Evolutionary conservation across 441 rosid species (phyloP), one percentile per base, ranked within the genome.

Genomic region (Gossypium lobatum): DNA sequence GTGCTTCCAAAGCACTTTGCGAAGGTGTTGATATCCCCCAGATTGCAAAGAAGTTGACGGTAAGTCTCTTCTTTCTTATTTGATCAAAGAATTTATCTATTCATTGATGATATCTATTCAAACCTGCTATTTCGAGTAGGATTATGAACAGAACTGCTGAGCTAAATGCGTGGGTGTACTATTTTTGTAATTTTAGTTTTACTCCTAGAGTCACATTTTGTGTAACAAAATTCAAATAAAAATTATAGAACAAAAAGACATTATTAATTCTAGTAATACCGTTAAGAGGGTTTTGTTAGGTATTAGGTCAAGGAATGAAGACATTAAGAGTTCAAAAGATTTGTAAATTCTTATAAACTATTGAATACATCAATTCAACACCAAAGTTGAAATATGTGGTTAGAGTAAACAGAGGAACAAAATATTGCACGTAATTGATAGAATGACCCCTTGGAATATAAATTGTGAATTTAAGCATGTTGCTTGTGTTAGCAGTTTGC

Each of bases 1-100:
- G 79, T 81, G 79, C 83, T n/a, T 82, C 83, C 28, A 79, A 76
- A 68, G 80, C 86, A 80, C 83, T 88, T 74, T 83, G 85, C 26
- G 83, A 84, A 60, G 88, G 90, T 71, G 85, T 86, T 75, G 67
- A 73, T 70, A 52, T 77, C 76, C 80, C 88, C 60, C 80, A 69
- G 74, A 77, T 66, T 55, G 70, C 28, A 45, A 73, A 71, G 71
- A 73, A 65, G 64, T 37, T 53, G 62, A 74, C 55, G 84, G 90
- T 82, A 68, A 77, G 80, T 73, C 72, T 61, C 67, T 74, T 23
- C 65, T 57, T 73, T 58, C 20, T 48, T 46, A 18, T 61, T 64
- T 55, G 71, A 67, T 42, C 53, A 26, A 42, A 64, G 52, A 72
- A 53, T 20, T 53, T 37, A 62, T 68, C 16, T 61, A n/a, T 67